Base-by-base conservation (phyloP, 805 yeast genomes). In the Saccharomyces paradoxus region DNA sequence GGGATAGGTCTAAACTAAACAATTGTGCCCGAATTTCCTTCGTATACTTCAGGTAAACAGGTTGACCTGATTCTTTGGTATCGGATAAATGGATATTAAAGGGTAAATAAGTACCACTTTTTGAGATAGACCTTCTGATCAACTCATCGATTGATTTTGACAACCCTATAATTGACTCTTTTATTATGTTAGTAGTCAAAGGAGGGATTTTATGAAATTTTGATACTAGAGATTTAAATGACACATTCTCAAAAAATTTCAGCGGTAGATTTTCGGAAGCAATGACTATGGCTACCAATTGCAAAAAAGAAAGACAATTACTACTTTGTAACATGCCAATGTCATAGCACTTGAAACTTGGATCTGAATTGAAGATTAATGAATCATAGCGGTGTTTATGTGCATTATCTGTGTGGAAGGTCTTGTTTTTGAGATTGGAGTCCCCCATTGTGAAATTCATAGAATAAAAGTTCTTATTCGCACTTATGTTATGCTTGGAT, bases 241-340 rank as follows among this genome's bases (percentile, higher is more conserved):
- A 31, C 24, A 13, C 41, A 48, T 28, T 58, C 9, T 55, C 46
- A 8, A 53, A 30, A 26, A 55, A 51, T 3, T 53, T 29, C 10
- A 55, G 46, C 7, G 60, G 54, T 41, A 60, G 49, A 48, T 56
- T 53, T 48, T 60, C 58, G 3, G 60, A 46, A 6, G 54, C 58
- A 24, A 58, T 48, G 8, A 56, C 12, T 22, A 60, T n/a, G 8
- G 63, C 32, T n/a, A 58, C 13, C 10, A 50, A 21, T 8, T 17
- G 44, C 12, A 24, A 21, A 17, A 37, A 17, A 9, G 44, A 37
- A 37, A 37, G 24, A 7, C 4, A 37, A 37, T 17, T 17, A 37
- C 7, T 37, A 12, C 22, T 37, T 8, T 37, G 44, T 37, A 17
- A 37, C 9, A 17, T 37, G 3, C 24, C 22, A 3, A 37, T 37